These are phyloP conservation scores for Nakazawaea wyomingensis DNA, from an alignment of 805 yeast genomes.

Conservation along the genomic window DNA sequence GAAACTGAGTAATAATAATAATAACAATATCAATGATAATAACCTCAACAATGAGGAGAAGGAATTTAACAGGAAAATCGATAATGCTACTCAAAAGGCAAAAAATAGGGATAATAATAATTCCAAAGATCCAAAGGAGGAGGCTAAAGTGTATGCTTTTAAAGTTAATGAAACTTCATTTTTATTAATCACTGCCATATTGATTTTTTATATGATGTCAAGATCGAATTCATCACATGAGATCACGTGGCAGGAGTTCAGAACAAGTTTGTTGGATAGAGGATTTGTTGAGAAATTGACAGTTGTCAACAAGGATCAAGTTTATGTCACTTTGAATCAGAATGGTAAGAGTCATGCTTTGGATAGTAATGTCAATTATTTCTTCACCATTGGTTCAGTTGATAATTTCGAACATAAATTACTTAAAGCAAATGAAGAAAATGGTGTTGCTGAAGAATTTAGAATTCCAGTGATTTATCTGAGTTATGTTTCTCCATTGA, in stretches of 20 bases:
- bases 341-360: constrained; percentile 29
- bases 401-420: constrained; percentile 82
- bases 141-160: constrained; percentile 2
- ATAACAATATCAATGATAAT: constrained; percentile 12
- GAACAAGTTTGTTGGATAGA: constrained; percentile 66
- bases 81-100: neutral
- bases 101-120: neutral
- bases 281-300: constrained; percentile 71
- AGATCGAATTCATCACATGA: constrained; percentile 15
- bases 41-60: neutral
- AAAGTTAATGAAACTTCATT: constrained; percentile 8
- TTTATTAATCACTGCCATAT: neutral
- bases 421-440: constrained; percentile 63
- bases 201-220: constrained; percentile 7
- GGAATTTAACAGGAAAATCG: neutral
- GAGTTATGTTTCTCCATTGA: constrained; percentile 61
- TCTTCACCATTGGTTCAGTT: constrained; percentile 83
- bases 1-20: constrained; percentile 21
- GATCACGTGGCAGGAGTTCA: constrained; percentile 66
- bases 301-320: constrained; percentile 69
- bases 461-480: constrained; percentile 74
- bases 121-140: neutral
- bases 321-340: constrained; percentile 59
- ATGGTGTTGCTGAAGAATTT: constrained; percentile 61
- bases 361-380: constrained; percentile 27